Evolutionary conservation across 1,284 basidiomycete species (phyloP).

Genomic region (Ganoderma lucidum): DNA sequence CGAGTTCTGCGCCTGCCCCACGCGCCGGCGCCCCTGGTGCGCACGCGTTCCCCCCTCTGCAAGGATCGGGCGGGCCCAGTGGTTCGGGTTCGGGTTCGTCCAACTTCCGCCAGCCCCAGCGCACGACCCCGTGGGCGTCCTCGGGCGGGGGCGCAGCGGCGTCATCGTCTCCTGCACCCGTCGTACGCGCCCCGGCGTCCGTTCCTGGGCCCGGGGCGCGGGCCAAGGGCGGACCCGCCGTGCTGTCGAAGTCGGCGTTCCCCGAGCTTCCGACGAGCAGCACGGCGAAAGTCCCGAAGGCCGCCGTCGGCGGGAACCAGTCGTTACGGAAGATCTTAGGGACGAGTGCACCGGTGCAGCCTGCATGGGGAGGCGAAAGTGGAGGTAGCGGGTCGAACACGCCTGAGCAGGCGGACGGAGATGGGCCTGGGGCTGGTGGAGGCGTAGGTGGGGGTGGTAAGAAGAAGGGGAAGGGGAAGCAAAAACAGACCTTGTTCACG

Average conservation of each 20-base stretch:
- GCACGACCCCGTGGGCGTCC: constrained; percentile 67
- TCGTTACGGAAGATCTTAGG: constrained; percentile 79
- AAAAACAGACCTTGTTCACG: constrained; percentile 85
- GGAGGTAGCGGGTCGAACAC: constrained; percentile 64
- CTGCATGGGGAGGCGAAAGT: constrained; percentile 58
- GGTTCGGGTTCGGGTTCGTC: constrained; percentile 31
- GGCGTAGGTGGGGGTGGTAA: constrained; percentile 49
- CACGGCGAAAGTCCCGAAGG: constrained; percentile 51
- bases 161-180: constrained; percentile 23
- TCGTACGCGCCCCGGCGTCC: constrained; percentile 37
- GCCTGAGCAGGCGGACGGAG: constrained; percentile 30
- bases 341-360: constrained; percentile 50
- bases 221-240: constrained; percentile 47
- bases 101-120: constrained; percentile 52
- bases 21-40: constrained; percentile 34
- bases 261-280: constrained; percentile 69
- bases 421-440: constrained; percentile 12
- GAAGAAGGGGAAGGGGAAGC: constrained; percentile 85
- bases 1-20: constrained; percentile 41
- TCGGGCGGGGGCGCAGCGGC: constrained; percentile 32
- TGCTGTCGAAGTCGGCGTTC: constrained; percentile 68
- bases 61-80: constrained; percentile 27
- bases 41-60: constrained; percentile 58
- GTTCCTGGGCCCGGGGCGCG: constrained; percentile 39
- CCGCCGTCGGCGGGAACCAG: constrained; percentile 68